Evolutionary conservation across 441 rosid genomes (phyloP).

Genomic region (Dalechampia spathulata): DNA sequence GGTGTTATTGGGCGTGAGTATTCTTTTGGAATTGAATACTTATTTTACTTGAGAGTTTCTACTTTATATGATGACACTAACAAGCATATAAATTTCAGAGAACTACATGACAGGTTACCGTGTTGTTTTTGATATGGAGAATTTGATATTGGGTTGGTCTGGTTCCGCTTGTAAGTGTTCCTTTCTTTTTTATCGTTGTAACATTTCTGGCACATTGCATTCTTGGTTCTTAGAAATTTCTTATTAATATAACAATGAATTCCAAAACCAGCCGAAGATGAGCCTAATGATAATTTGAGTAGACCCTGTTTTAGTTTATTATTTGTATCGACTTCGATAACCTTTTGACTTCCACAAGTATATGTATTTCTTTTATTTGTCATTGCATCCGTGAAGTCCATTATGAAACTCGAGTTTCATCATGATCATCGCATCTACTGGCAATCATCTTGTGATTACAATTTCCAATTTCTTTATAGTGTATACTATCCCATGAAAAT

Average conservation of each 20-base stretch:
- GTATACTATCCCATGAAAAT: too few relatives aligned
- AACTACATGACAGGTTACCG: slow-evolving; percentile 36
- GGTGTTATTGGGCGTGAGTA: slow-evolving; percentile 34
- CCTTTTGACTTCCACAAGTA: too few relatives aligned
- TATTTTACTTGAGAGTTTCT: not conserved
- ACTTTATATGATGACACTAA: not conserved
- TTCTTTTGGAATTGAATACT: not conserved
- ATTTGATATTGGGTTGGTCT: slow-evolving; percentile 33
- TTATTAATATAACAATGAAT: not conserved
- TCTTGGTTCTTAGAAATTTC: not conserved
- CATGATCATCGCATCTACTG: too few relatives aligned
- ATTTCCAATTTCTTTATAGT: too few relatives aligned
- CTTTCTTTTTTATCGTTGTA: not conserved
- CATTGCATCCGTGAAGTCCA: not conserved
- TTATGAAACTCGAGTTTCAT: not conserved
- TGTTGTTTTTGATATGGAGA: slow-evolving; percentile 35
- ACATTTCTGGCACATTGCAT: not conserved
- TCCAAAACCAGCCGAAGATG: not conserved
- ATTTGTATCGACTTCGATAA: too few relatives aligned
- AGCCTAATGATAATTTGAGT: too few relatives aligned
- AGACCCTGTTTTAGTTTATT: too few relatives aligned
- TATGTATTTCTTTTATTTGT: not conserved
- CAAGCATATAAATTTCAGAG: slow-evolving; percentile 23
- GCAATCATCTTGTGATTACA: too few relatives aligned
- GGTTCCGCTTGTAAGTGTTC: slow-evolving; percentile 32